Base-by-base conservation (phyloP, 2,329 filamentous ascomycete species). In the Fusarium secorum region DNA sequence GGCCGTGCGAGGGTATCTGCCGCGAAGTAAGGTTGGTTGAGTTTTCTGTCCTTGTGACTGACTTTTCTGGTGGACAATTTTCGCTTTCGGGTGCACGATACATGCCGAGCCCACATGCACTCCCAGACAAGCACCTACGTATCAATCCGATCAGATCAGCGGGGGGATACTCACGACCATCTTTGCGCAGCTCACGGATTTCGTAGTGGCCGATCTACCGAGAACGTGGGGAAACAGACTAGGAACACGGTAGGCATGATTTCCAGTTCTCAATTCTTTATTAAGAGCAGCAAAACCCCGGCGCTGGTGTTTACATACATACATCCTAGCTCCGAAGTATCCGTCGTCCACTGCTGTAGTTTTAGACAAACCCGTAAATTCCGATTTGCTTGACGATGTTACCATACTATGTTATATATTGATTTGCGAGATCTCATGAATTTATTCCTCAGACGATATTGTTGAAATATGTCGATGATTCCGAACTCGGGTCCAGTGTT, bases 31-130 rank as follows among this genome's bases (percentile, higher is more conserved):
- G 28, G 45, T 32, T 48, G 20, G 28, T 18, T 32, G 58, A 26
- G 36, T 41, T 59, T 39, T 17, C 22, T 52, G 54, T 48, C 49
- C 65, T 48, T 57, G 45, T 70, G 69, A 72, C 57, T 54, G n/a
- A 51, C 22, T 39, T 33, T 48, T 38, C 49, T 56, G 45, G n/a
- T 46, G 64, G 64, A 30, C 64, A 52, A 49, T 71, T 72, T 72
- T 71, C 69, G 69, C 69, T 70, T 70, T 72, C 70, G 70, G 70
- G 63, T 55, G 54, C 35, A 38, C 42, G 10, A 65, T 68, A 41
- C 52, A 60, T 57, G 55, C 70, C 70, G 70, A 64, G 58, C 66
- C 70, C 62, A 59, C 35, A 46, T 35, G 32, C 58, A 64, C 60
- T 22, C 44, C 60, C 52, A 42, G 52, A 30, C 38, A 51, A n/a